These are phyloP conservation scores for Cucumis sativus DNA, from an alignment of 306 rosid genomes.

Conservation along the genomic window DNA sequence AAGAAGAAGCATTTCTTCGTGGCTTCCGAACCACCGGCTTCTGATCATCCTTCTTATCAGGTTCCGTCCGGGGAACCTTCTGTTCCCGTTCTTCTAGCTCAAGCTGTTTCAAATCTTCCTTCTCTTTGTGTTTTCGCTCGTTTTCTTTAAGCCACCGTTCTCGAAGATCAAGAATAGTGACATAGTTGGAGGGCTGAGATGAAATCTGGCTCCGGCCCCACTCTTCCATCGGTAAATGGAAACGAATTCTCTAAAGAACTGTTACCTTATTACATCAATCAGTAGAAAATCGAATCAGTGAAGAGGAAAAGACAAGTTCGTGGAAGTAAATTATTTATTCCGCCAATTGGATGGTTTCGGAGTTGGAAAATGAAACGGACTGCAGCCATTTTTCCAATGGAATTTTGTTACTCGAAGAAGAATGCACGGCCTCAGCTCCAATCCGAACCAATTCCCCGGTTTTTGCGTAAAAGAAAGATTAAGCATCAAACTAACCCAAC, in stretches of 20 bases:
- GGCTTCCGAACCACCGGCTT: neutral
- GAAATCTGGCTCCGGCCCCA: neutral
- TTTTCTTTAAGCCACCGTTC: conserved; percentile 43
- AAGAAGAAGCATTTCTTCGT: neutral
- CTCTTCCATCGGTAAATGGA: conserved; percentile 13
- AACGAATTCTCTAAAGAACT: neutral
- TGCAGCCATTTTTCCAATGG: neutral
- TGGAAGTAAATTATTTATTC: neutral
- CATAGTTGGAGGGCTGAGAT: conserved; percentile 44
- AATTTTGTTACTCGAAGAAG: neutral
- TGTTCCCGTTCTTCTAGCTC: neutral
- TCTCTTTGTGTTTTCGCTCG: conserved; percentile 4
- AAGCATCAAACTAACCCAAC: neutral
- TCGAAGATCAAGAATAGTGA: conserved; percentile 38
- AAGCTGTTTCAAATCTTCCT: conserved; percentile 3
- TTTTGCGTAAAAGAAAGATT: neutral
- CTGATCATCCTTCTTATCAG: neutral
- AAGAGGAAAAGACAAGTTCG: neutral
- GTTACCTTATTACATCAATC: neutral
- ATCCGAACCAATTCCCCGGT: neutral
- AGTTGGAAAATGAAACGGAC: neutral
- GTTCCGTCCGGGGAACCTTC: conserved; percentile 8
- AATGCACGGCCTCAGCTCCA: neutral
- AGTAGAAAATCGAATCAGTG: neutral
- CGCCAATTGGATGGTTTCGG: neutral